phyloP scores from a whole-genome alignment of 768 basidiomycete genomes.

The Amanita pallidorosea region DNA sequence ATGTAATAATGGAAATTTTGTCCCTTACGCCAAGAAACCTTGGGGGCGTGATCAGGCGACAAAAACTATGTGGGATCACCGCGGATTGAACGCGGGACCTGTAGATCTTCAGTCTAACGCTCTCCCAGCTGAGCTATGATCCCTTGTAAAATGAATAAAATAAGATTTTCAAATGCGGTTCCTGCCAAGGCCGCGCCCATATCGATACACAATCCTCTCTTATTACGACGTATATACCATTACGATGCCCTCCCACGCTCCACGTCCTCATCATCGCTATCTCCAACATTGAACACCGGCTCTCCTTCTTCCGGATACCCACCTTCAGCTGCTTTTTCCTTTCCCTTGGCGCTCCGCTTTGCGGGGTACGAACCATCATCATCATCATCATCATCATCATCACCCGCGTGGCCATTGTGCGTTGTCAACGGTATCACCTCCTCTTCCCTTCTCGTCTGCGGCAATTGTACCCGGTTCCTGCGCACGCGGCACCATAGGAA shows the following conservation, averaged over 20 bases:
- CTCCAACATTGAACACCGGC: slow-evolving; percentile 3
- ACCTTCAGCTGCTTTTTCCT: not conserved
- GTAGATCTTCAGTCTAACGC: slow-evolving; percentile 31
- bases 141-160: not conserved
- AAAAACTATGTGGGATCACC: slow-evolving; percentile 30
- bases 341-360: not conserved
- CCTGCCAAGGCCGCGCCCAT: not conserved
- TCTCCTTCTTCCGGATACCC: slow-evolving; percentile 1
- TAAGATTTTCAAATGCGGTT: too few relatives aligned
- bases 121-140: slow-evolving; percentile 27
- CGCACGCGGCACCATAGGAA: slow-evolving; percentile 76
- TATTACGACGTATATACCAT: not conserved
- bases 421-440: slow-evolving; percentile 3
- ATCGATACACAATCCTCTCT: not conserved
- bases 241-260: not conserved
- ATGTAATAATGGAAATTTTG: too few relatives aligned
- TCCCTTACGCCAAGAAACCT: too few relatives aligned
- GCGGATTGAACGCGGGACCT: slow-evolving; percentile 51
- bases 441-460: slow-evolving; percentile 36
- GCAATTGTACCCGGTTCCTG: slow-evolving; percentile 30
- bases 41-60: too few relatives aligned
- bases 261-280: slow-evolving; percentile 4
- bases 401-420: not conserved
- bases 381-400: not conserved
- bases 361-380: not conserved